Evolutionary conservation across 495 filamentous ascomycete species (phyloP).

Genomic region (Penicillium samsonianum): DNA sequence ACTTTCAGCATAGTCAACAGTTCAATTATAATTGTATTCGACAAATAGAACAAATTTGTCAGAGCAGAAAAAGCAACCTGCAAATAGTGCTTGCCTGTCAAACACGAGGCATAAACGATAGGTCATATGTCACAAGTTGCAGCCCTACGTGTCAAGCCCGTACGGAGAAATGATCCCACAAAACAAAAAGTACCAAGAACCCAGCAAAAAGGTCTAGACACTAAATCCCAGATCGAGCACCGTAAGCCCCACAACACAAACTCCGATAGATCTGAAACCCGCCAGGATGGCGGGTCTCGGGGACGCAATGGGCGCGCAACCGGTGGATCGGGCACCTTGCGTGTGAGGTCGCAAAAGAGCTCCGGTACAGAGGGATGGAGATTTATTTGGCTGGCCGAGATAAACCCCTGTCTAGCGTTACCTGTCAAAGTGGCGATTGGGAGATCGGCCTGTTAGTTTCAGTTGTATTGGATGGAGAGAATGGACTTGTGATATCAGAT

Average conservation of each 20-base stretch:
- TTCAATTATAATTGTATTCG: not conserved
- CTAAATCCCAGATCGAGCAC: constrained; percentile 1
- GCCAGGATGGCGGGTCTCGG: constrained; percentile 8
- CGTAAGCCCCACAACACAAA: constrained; percentile 4
- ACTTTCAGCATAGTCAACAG: not conserved
- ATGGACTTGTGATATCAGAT: constrained; percentile 5
- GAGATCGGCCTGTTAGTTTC: not conserved
- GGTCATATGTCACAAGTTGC: constrained; percentile 7
- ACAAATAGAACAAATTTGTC: not conserved
- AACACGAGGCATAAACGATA: constrained; percentile 6
- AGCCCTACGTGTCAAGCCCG: not conserved
- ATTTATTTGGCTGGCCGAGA: not conserved
- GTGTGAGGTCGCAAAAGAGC: constrained; percentile 7
- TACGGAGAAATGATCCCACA: not conserved
- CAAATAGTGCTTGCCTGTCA: not conserved
- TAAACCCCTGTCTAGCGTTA: constrained; percentile 14
- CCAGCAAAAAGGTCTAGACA: not conserved
- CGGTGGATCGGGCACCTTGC: constrained; percentile 22
- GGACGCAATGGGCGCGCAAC: constrained; percentile 6
- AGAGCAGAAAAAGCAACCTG: not conserved
- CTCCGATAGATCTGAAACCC: constrained; percentile 27
- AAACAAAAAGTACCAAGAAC: not conserved
- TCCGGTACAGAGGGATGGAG: constrained; percentile 2
- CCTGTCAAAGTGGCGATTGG: constrained; percentile 2
- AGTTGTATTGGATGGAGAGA: not conserved